A percentile compares a stretch with the other conserved stretches of the same genome.
phyloP scores from a whole-genome alignment of 1,284 basidiomycete species.

The Ustilago cynodontis region DNA sequence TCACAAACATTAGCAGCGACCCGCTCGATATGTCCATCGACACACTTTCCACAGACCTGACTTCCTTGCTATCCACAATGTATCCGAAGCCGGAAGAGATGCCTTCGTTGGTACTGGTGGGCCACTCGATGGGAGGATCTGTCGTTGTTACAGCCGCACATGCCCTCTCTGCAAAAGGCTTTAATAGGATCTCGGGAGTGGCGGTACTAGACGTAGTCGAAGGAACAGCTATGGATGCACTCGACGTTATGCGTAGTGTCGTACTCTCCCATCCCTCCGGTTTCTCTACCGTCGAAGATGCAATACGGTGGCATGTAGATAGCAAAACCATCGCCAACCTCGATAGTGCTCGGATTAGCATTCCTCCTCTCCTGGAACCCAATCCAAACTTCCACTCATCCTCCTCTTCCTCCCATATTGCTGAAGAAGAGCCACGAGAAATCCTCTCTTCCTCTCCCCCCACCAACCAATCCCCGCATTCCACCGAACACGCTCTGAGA shows the following conservation, averaged over 20 bases:
- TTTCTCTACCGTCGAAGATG: slow-evolving; percentile 84
- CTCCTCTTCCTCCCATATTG: background rate
- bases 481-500: slow-evolving; percentile 60
- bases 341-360: slow-evolving; percentile 65
- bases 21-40: slow-evolving; percentile 61
- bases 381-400: slow-evolving; percentile 28
- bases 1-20: slow-evolving; percentile 5
- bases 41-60: slow-evolving; percentile 52
- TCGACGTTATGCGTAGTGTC: slow-evolving; percentile 89
- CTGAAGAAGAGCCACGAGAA: slow-evolving; percentile 33
- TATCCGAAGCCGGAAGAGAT: slow-evolving; percentile 44
- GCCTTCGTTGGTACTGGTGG: slow-evolving; percentile 61
- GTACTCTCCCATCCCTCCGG: slow-evolving; percentile 86
- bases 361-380: slow-evolving; percentile 58
- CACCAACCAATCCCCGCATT: background rate
- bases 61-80: slow-evolving; percentile 43
- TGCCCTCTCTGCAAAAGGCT: slow-evolving; percentile 32
- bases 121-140: slow-evolving; percentile 71
- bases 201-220: slow-evolving; percentile 95
- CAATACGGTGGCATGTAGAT: slow-evolving; percentile 90
- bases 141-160: slow-evolving; percentile 58
- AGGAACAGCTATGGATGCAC: slow-evolving; percentile 92
- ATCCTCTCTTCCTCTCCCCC: slow-evolving; percentile 1
- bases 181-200: slow-evolving; percentile 78
- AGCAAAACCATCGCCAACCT: slow-evolving; percentile 62